Evolutionary conservation across 2,329 filamentous ascomycete species (phyloP).

Genomic region (Podosphaera xanthii): DNA sequence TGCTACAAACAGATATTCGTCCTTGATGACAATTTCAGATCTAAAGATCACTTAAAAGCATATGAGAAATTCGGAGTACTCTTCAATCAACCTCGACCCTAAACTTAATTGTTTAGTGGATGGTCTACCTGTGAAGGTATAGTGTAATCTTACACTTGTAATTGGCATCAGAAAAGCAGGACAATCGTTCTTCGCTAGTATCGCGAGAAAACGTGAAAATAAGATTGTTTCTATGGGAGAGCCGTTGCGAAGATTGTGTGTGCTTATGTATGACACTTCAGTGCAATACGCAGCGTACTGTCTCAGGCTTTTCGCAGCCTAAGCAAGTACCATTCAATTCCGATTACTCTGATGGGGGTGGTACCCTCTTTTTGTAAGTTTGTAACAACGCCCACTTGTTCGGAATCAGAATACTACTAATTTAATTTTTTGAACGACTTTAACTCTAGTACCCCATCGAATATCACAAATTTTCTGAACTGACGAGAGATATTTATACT

Average conservation of each 20-base stretch:
- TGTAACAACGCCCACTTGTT: no score
- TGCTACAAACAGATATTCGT: slow-evolving; percentile 50
- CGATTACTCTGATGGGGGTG: slow-evolving; percentile 19
- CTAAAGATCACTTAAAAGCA: slow-evolving; percentile 25
- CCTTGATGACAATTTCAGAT: slow-evolving; percentile 13
- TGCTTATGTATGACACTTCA: slow-evolving; percentile 48
- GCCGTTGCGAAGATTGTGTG: slow-evolving; percentile 86
- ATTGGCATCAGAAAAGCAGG: slow-evolving; percentile 86
- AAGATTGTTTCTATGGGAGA: slow-evolving; percentile 53
- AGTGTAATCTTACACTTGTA: slow-evolving; percentile 65
- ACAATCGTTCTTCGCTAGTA: slow-evolving; percentile 17
- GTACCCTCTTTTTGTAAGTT: slow-evolving; percentile 7
- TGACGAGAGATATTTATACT: no score
- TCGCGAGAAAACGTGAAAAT: slow-evolving; percentile 17
- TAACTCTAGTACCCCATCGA: no score
- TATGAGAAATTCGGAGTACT: slow-evolving; percentile 99
- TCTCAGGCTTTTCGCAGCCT: slow-evolving; percentile 8
- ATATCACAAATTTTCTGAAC: no score
- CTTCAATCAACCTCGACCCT: slow-evolving; percentile 36
- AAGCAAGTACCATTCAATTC: slow-evolving; percentile 19
- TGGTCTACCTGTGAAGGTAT: slow-evolving; percentile 67
- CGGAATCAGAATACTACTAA: no score
- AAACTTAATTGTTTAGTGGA: slow-evolving; percentile 22
- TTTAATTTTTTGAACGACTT: no score
- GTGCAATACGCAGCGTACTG: slow-evolving; percentile 82